A percentile compares a stretch with the other conserved stretches of the same genome.
phyloP scores from a whole-genome alignment of 2,329 filamentous ascomycete species.

The Alternaria atra region DNA sequence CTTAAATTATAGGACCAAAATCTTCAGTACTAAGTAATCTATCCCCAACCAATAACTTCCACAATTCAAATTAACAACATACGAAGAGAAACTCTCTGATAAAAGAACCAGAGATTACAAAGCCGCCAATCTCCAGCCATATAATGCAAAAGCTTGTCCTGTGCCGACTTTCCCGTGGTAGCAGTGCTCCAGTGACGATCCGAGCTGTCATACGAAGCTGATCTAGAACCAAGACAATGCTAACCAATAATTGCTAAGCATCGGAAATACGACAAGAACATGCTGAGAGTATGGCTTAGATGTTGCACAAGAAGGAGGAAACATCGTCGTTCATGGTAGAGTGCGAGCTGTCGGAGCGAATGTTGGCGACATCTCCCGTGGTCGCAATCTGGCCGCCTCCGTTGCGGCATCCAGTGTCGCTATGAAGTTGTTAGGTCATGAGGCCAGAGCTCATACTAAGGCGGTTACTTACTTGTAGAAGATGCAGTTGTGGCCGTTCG shows the following conservation, averaged over 20 bases:
- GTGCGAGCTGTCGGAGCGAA: not conserved
- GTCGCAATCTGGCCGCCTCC: not conserved
- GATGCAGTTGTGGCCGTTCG: not conserved
- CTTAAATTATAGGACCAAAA: no score
- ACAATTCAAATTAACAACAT: not conserved
- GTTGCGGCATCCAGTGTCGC: not conserved
- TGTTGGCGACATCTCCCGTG: not conserved
- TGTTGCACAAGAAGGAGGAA: not conserved
- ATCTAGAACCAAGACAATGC: not conserved
- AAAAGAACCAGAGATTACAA: not conserved
- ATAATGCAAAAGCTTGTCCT: no score
- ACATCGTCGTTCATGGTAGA: not conserved
- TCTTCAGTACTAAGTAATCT: not conserved
- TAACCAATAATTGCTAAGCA: not conserved
- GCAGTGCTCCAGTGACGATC: not conserved
- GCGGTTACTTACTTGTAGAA: not conserved
- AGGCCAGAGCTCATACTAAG: not conserved
- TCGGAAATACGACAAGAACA: not conserved
- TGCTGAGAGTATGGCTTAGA: not conserved
- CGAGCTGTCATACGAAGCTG: not conserved
- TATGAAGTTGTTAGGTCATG: not conserved
- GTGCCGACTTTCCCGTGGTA: not conserved
- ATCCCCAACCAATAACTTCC: not conserved
- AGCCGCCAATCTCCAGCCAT: not conserved
- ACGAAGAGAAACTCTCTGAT: no score